Evolutionary conservation across 2,329 filamentous ascomycete genomes (phyloP).

Genomic region (Cercospora sp.): DNA sequence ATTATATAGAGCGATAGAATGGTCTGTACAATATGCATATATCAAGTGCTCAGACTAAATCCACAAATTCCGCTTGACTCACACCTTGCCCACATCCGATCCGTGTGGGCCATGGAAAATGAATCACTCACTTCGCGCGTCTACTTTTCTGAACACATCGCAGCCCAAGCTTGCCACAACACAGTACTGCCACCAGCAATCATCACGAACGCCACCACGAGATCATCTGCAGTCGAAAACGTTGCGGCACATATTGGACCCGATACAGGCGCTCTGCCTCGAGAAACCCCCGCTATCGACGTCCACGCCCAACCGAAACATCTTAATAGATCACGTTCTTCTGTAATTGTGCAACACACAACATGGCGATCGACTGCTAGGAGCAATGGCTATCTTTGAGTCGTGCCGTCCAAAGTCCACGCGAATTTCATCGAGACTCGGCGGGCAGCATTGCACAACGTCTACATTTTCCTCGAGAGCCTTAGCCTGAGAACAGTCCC

Average conservation of each 20-base stretch:
- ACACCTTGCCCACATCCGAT: not conserved
- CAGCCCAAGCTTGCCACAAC: not conserved
- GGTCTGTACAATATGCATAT: not conserved
- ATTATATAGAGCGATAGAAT: not conserved
- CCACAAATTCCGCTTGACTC: not conserved
- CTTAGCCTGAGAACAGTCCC: not conserved
- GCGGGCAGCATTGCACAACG: not conserved
- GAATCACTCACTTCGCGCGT: not conserved
- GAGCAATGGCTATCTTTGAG: not conserved
- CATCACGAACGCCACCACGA: not conserved
- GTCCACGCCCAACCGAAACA: not conserved
- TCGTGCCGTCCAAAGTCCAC: not conserved
- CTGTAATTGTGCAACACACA: not conserved
- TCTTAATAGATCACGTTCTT: not conserved
- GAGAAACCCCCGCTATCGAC: not conserved
- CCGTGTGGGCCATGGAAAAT: not conserved
- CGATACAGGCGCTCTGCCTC: not conserved
- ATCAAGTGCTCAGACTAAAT: not conserved
- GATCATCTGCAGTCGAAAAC: not conserved
- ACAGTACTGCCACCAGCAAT: not conserved
- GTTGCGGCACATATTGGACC: not conserved
- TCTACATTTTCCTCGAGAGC: not conserved
- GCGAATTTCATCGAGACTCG: not conserved
- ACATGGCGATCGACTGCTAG: not conserved
- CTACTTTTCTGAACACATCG: not conserved